Evolutionary conservation across 1,284 basidiomycete genomes (phyloP).

Genomic region (Cutaneotrichosporon arboriforme): DNA sequence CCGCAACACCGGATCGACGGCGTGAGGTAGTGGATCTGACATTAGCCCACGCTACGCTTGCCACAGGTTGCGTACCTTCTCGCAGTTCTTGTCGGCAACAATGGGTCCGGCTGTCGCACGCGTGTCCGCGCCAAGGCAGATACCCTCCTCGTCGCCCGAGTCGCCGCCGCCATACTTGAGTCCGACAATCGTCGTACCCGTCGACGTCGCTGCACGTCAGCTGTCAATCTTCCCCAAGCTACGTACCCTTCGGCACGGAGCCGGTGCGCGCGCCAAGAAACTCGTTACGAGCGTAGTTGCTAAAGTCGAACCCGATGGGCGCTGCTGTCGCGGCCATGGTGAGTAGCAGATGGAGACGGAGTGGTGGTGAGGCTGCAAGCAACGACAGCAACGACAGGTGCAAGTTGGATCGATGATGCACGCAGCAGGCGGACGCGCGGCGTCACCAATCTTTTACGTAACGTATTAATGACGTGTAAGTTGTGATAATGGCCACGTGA

Average conservation of each 20-base stretch:
- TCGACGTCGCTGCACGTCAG: conserved; percentile 69
- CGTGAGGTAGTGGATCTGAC: conserved; percentile 91
- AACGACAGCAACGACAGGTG: too few species aligned
- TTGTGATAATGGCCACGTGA: neutral
- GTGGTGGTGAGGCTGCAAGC: neutral
- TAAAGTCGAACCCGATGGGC: conserved; percentile 63
- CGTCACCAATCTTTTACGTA: conserved; percentile 8
- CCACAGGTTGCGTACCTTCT: conserved; percentile 63
- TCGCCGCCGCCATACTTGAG: conserved; percentile 67
- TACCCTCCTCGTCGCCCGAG: conserved; percentile 64
- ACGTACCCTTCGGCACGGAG: conserved; percentile 49
- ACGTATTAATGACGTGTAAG: neutral
- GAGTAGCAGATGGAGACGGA: conserved; percentile 1
- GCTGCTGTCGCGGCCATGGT: conserved; percentile 30
- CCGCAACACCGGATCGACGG: conserved; percentile 96
- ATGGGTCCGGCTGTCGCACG: conserved; percentile 91
- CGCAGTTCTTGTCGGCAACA: conserved; percentile 98
- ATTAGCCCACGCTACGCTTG: conserved; percentile 3
- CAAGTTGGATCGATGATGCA: neutral
- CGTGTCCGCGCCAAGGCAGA: conserved; percentile 95
- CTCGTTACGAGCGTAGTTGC: conserved; percentile 67
- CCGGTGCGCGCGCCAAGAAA: conserved; percentile 55
- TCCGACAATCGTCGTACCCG: conserved; percentile 94
- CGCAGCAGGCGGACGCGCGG: conserved; percentile 10
- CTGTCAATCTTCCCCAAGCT: too few species aligned